These are phyloP conservation scores for Mycena galericulata DNA, from an alignment of 768 basidiomycete species.

Conservation along the genomic window DNA sequence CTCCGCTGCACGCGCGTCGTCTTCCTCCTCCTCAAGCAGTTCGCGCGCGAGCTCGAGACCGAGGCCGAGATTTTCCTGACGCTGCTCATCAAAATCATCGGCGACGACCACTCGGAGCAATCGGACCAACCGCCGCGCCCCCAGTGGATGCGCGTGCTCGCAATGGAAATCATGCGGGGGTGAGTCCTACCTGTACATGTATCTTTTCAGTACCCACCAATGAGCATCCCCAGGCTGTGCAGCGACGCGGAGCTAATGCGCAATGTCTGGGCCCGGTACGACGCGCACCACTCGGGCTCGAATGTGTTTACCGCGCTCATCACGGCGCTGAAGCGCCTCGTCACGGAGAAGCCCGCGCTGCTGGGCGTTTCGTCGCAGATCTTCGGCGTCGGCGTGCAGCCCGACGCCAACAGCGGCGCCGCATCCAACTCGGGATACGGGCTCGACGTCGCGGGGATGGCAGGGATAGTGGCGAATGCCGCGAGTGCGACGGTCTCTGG, in stretches of 20 bases:
- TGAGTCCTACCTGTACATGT: conserved; percentile 41
- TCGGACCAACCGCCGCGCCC: conserved; percentile 60
- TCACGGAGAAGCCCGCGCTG: conserved; percentile 89
- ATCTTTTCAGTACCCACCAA: neutral
- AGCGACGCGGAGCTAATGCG: conserved; percentile 84
- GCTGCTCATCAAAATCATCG: conserved; percentile 73
- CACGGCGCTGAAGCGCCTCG: conserved; percentile 84
- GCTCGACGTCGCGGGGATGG: conserved; percentile 74
- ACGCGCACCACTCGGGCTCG: conserved; percentile 68
- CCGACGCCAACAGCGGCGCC: conserved; percentile 48
- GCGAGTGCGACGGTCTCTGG: conserved; percentile 88
- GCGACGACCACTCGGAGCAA: conserved; percentile 59
- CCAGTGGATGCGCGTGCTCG: conserved; percentile 89
- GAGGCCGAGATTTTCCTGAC: conserved; percentile 91
- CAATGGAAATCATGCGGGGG: conserved; percentile 95
- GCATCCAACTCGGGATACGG: conserved; percentile 60
- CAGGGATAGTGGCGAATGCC: conserved; percentile 86
- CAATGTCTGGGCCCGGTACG: conserved; percentile 84
- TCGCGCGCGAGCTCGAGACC: conserved; percentile 80
- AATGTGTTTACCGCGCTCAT: conserved; percentile 84
- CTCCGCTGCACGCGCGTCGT: conserved; percentile 94
- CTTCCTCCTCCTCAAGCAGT: conserved; percentile 93
- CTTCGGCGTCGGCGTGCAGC: conserved; percentile 77
- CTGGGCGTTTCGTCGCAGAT: conserved; percentile 87
- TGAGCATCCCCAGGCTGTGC: conserved; percentile 64